Conservation (phyloP, 805 yeast genomes). For the Ogataea dorogensis region DNA sequence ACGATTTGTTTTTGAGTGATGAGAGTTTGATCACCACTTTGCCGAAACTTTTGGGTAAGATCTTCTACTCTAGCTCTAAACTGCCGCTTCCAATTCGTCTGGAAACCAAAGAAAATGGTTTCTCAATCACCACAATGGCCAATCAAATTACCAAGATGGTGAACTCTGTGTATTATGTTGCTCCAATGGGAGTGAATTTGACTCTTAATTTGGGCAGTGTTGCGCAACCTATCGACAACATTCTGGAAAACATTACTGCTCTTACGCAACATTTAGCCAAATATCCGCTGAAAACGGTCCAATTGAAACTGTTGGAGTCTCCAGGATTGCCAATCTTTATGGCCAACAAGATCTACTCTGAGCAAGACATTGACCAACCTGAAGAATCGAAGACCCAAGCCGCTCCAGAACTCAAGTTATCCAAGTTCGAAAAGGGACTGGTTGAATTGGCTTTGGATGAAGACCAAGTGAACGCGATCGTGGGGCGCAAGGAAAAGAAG, state of each 20-base stretch:
- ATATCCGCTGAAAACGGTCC: slow-evolving; percentile 51
- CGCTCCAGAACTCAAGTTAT: slow-evolving; percentile 42
- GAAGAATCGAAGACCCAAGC: slow-evolving; percentile 25
- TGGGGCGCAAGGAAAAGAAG: slow-evolving; percentile 54
- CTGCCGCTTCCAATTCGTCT: slow-evolving; percentile 67
- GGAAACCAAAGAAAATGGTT: slow-evolving; percentile 23
- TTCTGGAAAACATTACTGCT: slow-evolving; percentile 59
- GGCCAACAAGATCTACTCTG: slow-evolving; percentile 52
- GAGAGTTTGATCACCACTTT: slow-evolving; percentile 75
- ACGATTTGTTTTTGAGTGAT: slow-evolving; percentile 80
- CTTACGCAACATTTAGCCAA: slow-evolving; percentile 48
- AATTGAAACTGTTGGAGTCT: slow-evolving; percentile 65
- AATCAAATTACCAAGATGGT: slow-evolving; percentile 60
- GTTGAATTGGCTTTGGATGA: slow-evolving; percentile 79
- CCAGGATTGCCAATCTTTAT: slow-evolving; percentile 85
- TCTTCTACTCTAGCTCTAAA: slow-evolving; percentile 61
- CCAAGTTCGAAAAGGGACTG: slow-evolving; percentile 72
- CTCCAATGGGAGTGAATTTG: slow-evolving; percentile 74
- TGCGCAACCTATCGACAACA: slow-evolving; percentile 43
- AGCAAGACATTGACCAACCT: slow-evolving; percentile 46
- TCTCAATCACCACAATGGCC: slow-evolving; percentile 50
- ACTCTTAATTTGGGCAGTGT: slow-evolving; percentile 64
- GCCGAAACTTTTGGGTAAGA: slow-evolving; percentile 82
- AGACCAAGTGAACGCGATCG: slow-evolving; percentile 58
- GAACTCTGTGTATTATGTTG: slow-evolving; percentile 55